Conservation (phyloP, 352 stramenopile species). For the Globisporangium perplexum region DNA sequence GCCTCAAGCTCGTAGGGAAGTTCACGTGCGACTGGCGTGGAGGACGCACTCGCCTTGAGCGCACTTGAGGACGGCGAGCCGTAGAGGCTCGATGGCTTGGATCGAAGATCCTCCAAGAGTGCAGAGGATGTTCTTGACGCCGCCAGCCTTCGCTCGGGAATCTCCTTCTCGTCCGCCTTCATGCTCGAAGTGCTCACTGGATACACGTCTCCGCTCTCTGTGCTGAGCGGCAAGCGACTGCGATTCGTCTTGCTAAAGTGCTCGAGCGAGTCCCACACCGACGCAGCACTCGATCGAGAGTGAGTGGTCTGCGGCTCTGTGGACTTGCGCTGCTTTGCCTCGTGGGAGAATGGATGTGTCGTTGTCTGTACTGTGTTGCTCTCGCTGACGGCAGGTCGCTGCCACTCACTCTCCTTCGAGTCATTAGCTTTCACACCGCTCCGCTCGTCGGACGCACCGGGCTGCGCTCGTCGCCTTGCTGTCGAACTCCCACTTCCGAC, state of each 20-base stretch:
- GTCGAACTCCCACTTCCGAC: constrained; percentile 1
- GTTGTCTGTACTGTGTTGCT: background rate
- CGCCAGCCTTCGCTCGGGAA: background rate
- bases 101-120: constrained; percentile 8
- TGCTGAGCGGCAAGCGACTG: constrained; percentile 30
- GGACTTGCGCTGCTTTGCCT: constrained; percentile 1
- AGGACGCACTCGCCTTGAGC: background rate
- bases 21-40: background rate
- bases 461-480: constrained; percentile 6
- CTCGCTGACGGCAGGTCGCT: background rate
- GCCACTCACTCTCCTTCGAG: background rate
- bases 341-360: background rate
- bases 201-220: background rate
- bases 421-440: background rate
- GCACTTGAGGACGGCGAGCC: background rate
- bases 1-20: background rate
- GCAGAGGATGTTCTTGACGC: constrained; percentile 8
- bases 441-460: background rate
- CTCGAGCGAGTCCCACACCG: constrained; percentile 67
- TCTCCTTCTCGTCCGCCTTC: constrained; percentile 2
- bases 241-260: constrained; percentile 77
- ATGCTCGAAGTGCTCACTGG: background rate
- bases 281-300: background rate
- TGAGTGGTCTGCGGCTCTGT: background rate
- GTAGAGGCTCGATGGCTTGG: constrained; percentile 2